phyloP scores from a whole-genome alignment of 2,329 filamentous ascomycete genomes.

The Chaetomiaceae sp. region DNA sequence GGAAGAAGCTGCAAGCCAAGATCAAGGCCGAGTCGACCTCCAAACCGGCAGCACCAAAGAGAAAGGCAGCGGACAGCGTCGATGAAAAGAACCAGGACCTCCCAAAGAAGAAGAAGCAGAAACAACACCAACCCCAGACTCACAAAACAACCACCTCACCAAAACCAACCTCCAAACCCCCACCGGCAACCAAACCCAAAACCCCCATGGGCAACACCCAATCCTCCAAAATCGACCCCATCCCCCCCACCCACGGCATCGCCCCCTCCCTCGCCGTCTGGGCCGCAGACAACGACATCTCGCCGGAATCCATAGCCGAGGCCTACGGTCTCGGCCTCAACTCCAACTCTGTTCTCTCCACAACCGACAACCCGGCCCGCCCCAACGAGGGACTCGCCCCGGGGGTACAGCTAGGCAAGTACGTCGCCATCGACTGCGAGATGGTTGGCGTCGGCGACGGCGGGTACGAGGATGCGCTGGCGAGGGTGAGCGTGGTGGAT shows the following conservation, averaged over 20 bases:
- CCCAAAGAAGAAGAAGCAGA: conserved; percentile 14
- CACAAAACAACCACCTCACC: not conserved
- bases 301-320: conserved; percentile 55
- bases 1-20: conserved; percentile 70
- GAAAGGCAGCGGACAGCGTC: conserved; percentile 28
- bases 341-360: conserved; percentile 45
- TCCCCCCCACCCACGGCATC: conserved; percentile 34
- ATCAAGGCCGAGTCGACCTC: conserved; percentile 44
- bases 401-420: conserved; percentile 74
- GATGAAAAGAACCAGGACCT: conserved; percentile 19
- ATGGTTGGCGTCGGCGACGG: conserved; percentile 87
- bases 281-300: conserved; percentile 58
- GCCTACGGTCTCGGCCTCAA: conserved; percentile 55
- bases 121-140: not conserved
- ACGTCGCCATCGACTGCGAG: conserved; percentile 90
- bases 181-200: not conserved
- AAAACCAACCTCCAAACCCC: not conserved
- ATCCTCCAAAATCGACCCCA: conserved; percentile 42
- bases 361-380: conserved; percentile 44
- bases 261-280: conserved; percentile 56
- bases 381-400: conserved; percentile 61
- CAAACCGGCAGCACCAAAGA: conserved; percentile 40
- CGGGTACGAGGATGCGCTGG: conserved; percentile 68
- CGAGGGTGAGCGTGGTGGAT: conserved; percentile 85
- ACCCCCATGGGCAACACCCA: conserved; percentile 34